Evolutionary conservation across 768 basidiomycete genomes (phyloP), one percentile per base, ranked within the genome.

Genomic region (Macrolepiota albuminosa): DNA sequence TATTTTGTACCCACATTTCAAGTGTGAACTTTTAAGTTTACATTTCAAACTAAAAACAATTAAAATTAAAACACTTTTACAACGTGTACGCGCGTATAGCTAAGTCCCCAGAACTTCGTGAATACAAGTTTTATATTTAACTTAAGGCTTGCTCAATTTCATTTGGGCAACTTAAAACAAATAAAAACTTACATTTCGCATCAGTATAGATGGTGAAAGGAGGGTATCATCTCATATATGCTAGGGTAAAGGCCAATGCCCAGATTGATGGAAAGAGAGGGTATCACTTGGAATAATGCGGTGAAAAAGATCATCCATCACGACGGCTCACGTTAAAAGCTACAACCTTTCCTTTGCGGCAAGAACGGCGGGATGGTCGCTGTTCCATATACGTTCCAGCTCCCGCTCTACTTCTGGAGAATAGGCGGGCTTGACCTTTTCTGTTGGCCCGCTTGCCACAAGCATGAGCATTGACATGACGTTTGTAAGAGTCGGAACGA

Each of bases 371-470:
- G 59, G 59, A 56, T 60, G 54, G 14, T 45, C 1, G 39, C 54
- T 60, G 16, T 55, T 54, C 24, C 53, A 26, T 10, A 60, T 56
- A 33, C 36, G 46, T 21, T 56, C 47, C 54, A 60, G 31, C 24
- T 60, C 54, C 26, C 9, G 33, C 33, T 55, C 54, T 16, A 49
- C 54, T 36, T 55, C 59, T 47, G 54, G 18, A 11, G 59, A 34
- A 21, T 56, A 60, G 18, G 33, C 33, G 16, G 54, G 59, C 33
- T 49, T 60, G 4, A 34, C 40, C 29, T 49, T 55, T 48, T 33
- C 48, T 7, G 39, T 18, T 16, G 39, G 59, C 54, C 7, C 59
- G 59, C 54, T 60, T 60, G 29, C 54, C 59, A 39, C 59, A 60
- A 2, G 59, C 59, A 2, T 4, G 13, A 18, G 47, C 24, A 31